Evolutionary conservation across 805 yeast genomes (phyloP).

Genomic region (Candida succiphila): DNA sequence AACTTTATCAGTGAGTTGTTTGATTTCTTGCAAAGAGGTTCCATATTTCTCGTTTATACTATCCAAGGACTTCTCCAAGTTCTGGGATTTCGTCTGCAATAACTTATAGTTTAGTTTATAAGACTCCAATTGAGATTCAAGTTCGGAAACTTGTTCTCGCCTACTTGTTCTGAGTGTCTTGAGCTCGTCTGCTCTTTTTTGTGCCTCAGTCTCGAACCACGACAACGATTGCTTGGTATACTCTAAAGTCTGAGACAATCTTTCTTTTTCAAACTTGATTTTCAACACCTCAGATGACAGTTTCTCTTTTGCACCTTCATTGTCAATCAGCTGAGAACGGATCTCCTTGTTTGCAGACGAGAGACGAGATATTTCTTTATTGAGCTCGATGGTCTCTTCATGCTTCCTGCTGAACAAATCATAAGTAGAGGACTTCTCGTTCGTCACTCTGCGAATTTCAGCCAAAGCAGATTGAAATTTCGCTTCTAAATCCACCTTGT

Average conservation of each 20-base stretch:
- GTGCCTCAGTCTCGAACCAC: conserved; percentile 27
- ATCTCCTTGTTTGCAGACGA: conserved; percentile 31
- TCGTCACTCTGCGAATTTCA: conserved; percentile 9
- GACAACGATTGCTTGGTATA: conserved; percentile 20
- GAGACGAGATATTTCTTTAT: conserved; percentile 27
- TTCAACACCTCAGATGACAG: conserved; percentile 14
- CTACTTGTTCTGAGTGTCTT: conserved; percentile 17
- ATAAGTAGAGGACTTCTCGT: conserved; percentile 21
- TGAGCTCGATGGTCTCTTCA: conserved; percentile 18
- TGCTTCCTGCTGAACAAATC: conserved; percentile 27
- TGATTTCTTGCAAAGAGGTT: conserved; percentile 32
- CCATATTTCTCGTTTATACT: conserved; percentile 30
- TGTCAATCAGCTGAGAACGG: conserved; percentile 29
- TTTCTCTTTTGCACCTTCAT: conserved; percentile 22
- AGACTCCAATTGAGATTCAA: conserved; percentile 26
- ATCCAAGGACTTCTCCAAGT: conserved; percentile 24
- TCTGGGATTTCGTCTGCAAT: conserved; percentile 18
- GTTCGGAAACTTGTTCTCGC: conserved; percentile 18
- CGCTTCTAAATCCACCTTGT: conserved; percentile 2
- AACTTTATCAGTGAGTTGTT: conserved; percentile 34
- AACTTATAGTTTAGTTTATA: conserved; percentile 21
- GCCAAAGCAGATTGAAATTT: conserved; percentile 5
- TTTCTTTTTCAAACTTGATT: conserved; percentile 16
- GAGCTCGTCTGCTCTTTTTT: conserved; percentile 16
- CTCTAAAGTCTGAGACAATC: conserved; percentile 19